A percentile compares a stretch with the other conserved stretches of the same genome.
These are phyloP conservation scores for Echinosophora koreensis DNA, from an alignment of 306 rosid genomes.

Conservation along the genomic window DNA sequence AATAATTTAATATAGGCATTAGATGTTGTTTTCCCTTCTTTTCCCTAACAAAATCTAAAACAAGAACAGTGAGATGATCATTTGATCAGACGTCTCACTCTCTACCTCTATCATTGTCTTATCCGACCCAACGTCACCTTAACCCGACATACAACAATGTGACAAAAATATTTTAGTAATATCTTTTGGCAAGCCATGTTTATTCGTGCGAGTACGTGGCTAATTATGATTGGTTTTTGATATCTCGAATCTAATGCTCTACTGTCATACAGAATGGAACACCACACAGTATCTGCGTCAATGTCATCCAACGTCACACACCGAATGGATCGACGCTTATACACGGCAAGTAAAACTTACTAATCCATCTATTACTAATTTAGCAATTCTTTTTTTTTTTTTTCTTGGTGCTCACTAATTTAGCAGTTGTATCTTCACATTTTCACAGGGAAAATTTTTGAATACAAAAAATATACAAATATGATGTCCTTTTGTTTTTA, in stretches of 20 bases:
- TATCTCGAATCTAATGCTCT: slow-evolving; percentile 50
- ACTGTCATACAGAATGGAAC: slow-evolving; percentile 53
- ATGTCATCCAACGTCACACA: slow-evolving; percentile 62
- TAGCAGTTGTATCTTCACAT: too few relatives aligned
- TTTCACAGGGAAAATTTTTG: too few relatives aligned
- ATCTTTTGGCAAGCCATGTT: slow-evolving; percentile 32
- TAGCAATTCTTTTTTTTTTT: too few relatives aligned
- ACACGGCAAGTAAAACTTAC: slow-evolving; percentile 53
- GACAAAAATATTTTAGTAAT: slow-evolving; percentile 43
- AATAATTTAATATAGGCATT: too few relatives aligned
- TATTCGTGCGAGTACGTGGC: slow-evolving; percentile 38
- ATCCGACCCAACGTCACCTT: slow-evolving; percentile 68
- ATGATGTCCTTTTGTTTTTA: too few relatives aligned
- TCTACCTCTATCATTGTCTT: slow-evolving; percentile 48
- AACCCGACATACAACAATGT: slow-evolving; percentile 54
- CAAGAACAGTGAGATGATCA: slow-evolving; percentile 7
- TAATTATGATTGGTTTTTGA: not conserved
- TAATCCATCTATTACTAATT: not conserved
- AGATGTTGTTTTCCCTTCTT: not conserved
- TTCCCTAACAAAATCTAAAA: not conserved
- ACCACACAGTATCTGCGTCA: slow-evolving; percentile 62
- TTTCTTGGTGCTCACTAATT: too few relatives aligned
- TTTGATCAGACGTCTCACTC: slow-evolving; percentile 52
- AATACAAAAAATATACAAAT: too few relatives aligned
- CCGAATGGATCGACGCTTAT: slow-evolving; percentile 45